Evolutionary conservation across 257 asterid genomes (phyloP), one percentile per base, ranked within the genome.

Genomic region (Henckelia pumila): DNA sequence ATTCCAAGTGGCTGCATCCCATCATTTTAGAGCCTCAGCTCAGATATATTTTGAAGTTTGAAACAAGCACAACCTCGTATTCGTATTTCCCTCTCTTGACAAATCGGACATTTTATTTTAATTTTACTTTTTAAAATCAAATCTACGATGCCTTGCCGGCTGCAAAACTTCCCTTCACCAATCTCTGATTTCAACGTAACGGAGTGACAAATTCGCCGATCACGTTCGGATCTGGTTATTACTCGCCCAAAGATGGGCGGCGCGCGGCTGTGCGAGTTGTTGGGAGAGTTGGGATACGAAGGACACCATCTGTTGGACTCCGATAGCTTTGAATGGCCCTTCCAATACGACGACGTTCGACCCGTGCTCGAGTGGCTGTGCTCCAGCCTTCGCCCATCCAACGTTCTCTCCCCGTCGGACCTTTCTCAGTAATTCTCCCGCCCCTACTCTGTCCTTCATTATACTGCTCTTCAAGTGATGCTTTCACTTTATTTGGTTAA

Each of bases 291-390:
- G 76, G 95, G 95, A 21, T 89, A 82, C 81, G 91, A 86, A 70
- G 97, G 92, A 56, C 85, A 81, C 69, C 84, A 75, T 35, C 83
- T 89, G 7, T 68, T 88, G 72, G 97, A 92, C 81, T 88, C 96
- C 14, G 96, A 92, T 80, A 92, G 98, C 80, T 92, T 88, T 71
- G 97, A 92, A 65, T 92, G 98, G 98, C 98, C 98, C 28, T 92
- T 92, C 73, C 98, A 92, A 71, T 89, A 92, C 85, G 98, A 92
- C 62, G 98, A 92, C 75, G 96, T 86, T 78, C 88, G 97, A 14
- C 98, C 97, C 56, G 77, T 92, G 30, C 97, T 92, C 75, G 95
- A 92, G 74, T 92, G 98, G 98, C 89, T 92, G 33, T 89, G 96
- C 86, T 92, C 97, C 20, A 89, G 94, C 77, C 97, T 92, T 59